Evolutionary conservation across 2,329 filamentous ascomycete species (phyloP), one percentile per base, ranked within the genome.

Genomic region (Penicillium brevicompactum): DNA sequence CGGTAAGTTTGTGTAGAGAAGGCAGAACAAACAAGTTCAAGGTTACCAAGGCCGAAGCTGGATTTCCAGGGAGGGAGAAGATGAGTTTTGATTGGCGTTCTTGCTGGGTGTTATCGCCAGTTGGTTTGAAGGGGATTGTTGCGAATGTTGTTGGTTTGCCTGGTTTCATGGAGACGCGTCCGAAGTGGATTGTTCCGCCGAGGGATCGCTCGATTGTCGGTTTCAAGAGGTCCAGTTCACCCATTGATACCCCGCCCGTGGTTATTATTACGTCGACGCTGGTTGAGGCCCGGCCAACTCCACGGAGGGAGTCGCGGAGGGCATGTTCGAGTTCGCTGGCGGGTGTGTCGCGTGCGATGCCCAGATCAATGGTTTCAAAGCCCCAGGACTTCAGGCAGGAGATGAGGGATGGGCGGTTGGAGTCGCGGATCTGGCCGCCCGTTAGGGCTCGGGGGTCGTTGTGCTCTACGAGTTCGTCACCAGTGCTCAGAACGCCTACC

Each of bases 91-190:
- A 78, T 22, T 85, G 74, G 44, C 86, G 82, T 40, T 83, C 78
- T 58, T 83, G 82, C 56, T 84, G 79, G 5, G 34, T 52, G n/a
- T 62, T n/a, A 83, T 79, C 1, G 64, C 64, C 13, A 65, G 56
- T 13, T 65, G 70, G 66, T 61, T 87, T 87, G 68, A 83, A 78
- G 0, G 90, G 87, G 0, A 97, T 83, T 0, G 91, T 97, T 2
- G 94, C 94, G 72, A 99, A 99, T 0, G 94, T 99, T 0, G 92
- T 97, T 2, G 94, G 94, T 75, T 97, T 99, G 4, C 94, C 94
- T 0, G 94, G 94, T 78, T 99, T 99, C 94, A 99, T 97, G 51
- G 88, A 85, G 2, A 99, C 94, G 3, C 94, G 88, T 22, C 94
- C 94, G 66, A 99, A 99, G 74, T 97, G 94, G 62, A 99, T 96